Evolutionary conservation across 768 basidiomycete species (phyloP).

Genomic region (Agaricus blazei): DNA sequence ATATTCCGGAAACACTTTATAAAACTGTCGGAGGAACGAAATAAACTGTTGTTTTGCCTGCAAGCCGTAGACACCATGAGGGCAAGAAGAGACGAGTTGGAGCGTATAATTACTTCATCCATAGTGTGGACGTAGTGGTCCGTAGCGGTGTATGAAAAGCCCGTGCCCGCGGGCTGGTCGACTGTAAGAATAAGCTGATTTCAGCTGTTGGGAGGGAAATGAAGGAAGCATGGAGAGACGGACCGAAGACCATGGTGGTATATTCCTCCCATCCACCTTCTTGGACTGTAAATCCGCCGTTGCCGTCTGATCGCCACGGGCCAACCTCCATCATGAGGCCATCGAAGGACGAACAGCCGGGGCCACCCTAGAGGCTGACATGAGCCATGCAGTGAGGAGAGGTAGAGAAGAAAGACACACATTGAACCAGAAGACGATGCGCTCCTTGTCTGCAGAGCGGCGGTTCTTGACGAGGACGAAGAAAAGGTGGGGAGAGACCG

Average conservation of each 20-base stretch:
- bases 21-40: constrained; percentile 84
- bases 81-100: not conserved
- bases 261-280: constrained; percentile 99
- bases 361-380: constrained; percentile 64
- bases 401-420: constrained; percentile 36
- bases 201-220: not conserved
- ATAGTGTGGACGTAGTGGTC: constrained; percentile 81
- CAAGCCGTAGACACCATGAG: not conserved
- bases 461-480: constrained; percentile 90
- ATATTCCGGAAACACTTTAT: constrained; percentile 89
- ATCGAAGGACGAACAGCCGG: constrained; percentile 96
- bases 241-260: constrained; percentile 87
- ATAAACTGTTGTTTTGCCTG: constrained; percentile 77
- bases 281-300: constrained; percentile 63
- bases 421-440: constrained; percentile 96
- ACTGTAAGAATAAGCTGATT: constrained; percentile 44
- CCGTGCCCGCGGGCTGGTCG: constrained; percentile 96
- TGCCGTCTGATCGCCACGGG: constrained; percentile 76
- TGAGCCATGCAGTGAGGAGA: not conserved
- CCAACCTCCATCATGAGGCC: constrained; percentile 99
- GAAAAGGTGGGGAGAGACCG: constrained; percentile 73
- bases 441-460: constrained; percentile 81
- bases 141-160: constrained; percentile 85
- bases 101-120: constrained; percentile 40
- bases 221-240: constrained; percentile 20